These are phyloP conservation scores for Leptomonas pyrrhocoris DNA, from an alignment of 208 protist genomes.

Conservation along the genomic window DNA sequence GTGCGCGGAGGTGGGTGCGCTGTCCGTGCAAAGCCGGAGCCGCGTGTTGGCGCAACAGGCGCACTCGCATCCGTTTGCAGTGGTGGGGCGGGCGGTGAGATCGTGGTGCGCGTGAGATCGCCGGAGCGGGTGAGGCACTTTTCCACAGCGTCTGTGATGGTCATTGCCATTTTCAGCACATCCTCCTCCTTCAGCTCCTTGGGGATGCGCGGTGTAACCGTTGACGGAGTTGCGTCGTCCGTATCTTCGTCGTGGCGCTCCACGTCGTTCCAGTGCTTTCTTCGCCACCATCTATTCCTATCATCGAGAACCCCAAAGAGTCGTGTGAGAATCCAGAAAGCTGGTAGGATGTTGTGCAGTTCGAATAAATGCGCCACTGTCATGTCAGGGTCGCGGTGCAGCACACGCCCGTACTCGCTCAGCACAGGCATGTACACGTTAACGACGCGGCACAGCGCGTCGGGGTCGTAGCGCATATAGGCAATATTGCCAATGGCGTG, in stretches of 20 bases:
- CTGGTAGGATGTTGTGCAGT: background rate
- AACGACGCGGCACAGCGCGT: background rate
- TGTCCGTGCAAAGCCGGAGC: conserved; percentile 4
- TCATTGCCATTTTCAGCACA: background rate
- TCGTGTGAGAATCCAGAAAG: background rate
- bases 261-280: background rate
- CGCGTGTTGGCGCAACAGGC: background rate
- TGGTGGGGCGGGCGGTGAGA: background rate
- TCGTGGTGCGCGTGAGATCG: background rate
- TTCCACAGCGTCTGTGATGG: background rate
- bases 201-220: background rate
- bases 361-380: background rate
- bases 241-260: background rate
- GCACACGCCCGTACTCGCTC: conserved; percentile 13
- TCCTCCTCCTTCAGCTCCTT: background rate
- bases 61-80: background rate
- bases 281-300: no score
- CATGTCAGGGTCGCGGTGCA: background rate
- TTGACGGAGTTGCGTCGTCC: background rate
- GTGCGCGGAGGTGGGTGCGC: background rate
- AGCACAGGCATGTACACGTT: conserved; percentile 10
- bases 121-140: background rate
- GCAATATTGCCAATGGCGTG: background rate
- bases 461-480: background rate
- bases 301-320: background rate